Base-by-base conservation (phyloP, 1,284 basidiomycete species). In the Wallemia mellicola region DNA sequence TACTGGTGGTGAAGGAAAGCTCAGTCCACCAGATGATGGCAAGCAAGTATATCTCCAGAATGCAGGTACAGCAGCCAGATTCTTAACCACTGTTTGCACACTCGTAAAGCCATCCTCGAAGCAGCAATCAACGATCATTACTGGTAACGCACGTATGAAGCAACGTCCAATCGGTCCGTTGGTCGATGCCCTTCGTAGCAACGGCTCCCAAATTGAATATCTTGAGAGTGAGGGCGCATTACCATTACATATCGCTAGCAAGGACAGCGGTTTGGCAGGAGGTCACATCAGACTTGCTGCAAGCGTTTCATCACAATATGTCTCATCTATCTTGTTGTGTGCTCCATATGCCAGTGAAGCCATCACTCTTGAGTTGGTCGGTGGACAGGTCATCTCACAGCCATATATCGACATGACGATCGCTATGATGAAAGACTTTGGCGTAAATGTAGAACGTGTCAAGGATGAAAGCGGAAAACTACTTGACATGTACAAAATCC, bases 391-490 rank as follows among this genome's bases (percentile, higher is more conserved):
- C 68, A 95, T 98, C 70, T 94, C 88, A 22, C 92, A 96, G 72
- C 89, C 89, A 1, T 98, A 98, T 74, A 98, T 99, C 71, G 91
- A 99, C 73, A 95, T 98, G 91, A 98, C 94, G 2, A 83, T 95
- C 64, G 81, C 88, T 7, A 94, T 98, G 83, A 98, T 98, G 94
- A 75, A 76, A 61, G 78, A 82, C n/a, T 98, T 98, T 68, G 92
- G 89, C 24, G 75, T 96, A 64, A 67, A 76, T 7, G 89, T 92
- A 59, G 72, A 74, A 57, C 79, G 89, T 58, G 75, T 84, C 61
- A 68, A 67, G n/a, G 85, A 85, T 63, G 65, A 76, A 0, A 78
- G 75, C 0, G 82, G 86, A 24, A 76, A 77, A 59, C 72, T 72
- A 1, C 73, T 83, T 61, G 81, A 94, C 67, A 73, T 86, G 32